Conservation (phyloP, 2,329 filamentous ascomycete species). For the Paecilomyces sp. region DNA sequence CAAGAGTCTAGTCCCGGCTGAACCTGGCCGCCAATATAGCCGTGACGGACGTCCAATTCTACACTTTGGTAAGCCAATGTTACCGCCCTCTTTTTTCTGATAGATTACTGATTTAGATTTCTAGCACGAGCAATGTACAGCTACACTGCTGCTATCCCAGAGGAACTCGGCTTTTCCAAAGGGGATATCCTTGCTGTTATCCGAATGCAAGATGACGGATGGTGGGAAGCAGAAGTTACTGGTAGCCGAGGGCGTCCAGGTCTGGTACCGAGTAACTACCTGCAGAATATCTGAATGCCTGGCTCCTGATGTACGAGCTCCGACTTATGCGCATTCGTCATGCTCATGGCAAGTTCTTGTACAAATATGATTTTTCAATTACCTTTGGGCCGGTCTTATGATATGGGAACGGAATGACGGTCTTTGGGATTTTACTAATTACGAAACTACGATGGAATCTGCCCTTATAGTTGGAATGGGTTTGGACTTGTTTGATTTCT, state of each 20-base stretch:
- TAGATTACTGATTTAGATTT: constrained; percentile 11
- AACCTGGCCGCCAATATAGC: constrained; percentile 64
- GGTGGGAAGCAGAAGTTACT: constrained; percentile 97
- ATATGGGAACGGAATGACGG: neutral
- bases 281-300: constrained; percentile 48
- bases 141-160: constrained; percentile 90
- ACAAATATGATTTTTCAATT: constrained; percentile 1
- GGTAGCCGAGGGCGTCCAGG: constrained; percentile 43
- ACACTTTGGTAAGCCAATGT: constrained; percentile 73
- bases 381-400: neutral
- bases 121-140: constrained; percentile 87
- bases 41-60: constrained; percentile 80
- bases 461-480: neutral
- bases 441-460: neutral
- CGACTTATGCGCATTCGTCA: constrained; percentile 3
- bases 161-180: constrained; percentile 88
- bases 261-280: constrained; percentile 60
- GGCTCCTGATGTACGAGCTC: neutral
- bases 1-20: constrained; percentile 77
- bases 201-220: constrained; percentile 90
- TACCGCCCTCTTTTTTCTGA: neutral
- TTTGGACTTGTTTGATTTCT: neutral
- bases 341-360: constrained; percentile 13
- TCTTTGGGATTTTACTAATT: neutral
- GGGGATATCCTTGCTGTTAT: constrained; percentile 85